phyloP scores from a whole-genome alignment of 2,329 filamentous ascomycete species.

The Talaromyces funiculosus region DNA sequence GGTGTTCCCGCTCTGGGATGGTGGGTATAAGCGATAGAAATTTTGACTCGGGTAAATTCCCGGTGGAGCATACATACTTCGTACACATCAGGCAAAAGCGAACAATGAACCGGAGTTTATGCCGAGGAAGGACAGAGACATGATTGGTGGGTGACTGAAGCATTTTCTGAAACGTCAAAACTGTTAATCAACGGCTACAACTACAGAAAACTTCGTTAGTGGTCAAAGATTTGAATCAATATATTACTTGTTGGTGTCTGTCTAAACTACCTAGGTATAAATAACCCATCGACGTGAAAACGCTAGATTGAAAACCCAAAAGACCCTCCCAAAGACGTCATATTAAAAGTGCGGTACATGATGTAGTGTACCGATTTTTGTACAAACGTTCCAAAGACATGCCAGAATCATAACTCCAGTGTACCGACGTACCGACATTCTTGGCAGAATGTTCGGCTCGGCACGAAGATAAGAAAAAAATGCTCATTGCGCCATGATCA shows the following conservation, averaged over 20 bases:
- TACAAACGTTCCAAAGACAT: not conserved
- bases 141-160: not conserved
- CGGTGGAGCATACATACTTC: not conserved
- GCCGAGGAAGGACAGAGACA: not conserved
- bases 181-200: no score
- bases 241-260: not conserved
- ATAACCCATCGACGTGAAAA: not conserved
- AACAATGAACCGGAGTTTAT: not conserved
- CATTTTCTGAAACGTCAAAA: no score
- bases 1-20: not conserved
- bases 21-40: not conserved
- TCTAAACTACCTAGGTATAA: not conserved
- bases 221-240: not conserved
- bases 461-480: not conserved
- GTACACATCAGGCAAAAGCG: not conserved
- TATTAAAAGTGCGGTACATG: not conserved
- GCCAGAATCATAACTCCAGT: not conserved
- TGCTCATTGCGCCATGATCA: constrained; percentile 6
- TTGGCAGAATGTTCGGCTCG: not conserved
- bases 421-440: not conserved
- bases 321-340: not conserved
- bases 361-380: not conserved
- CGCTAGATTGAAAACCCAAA: not conserved
- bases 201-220: no score
- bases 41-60: not conserved